phyloP scores from a whole-genome alignment of 768 basidiomycete genomes.

The Podaxis pistillaris region DNA sequence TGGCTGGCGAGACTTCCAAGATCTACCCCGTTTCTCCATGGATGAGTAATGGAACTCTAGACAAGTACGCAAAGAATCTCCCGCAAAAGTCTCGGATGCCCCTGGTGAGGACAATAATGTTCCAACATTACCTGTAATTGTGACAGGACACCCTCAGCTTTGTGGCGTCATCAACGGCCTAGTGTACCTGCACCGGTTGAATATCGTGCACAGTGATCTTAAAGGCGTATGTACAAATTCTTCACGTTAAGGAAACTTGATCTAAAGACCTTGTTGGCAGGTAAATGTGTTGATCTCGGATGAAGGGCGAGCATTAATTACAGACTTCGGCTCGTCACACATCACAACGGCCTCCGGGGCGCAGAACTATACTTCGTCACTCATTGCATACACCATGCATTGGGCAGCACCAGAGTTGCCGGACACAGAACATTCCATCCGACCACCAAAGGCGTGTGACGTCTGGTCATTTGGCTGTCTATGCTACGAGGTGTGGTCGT shows the following conservation, averaged over 20 bases:
- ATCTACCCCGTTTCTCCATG: neutral
- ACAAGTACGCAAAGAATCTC: neutral
- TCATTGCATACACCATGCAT: neutral
- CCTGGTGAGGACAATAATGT: neutral
- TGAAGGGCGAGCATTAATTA: neutral
- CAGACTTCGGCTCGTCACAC: neutral
- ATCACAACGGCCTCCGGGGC: neutral
- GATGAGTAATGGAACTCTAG: neutral
- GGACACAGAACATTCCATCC: neutral
- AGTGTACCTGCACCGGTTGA: neutral
- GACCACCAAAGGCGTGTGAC: neutral
- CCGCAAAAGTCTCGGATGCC: neutral
- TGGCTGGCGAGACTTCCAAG: neutral
- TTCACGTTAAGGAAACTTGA: neutral
- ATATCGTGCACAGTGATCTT: neutral
- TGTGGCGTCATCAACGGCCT: neutral
- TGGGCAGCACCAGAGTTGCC: neutral
- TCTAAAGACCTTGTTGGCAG: neutral
- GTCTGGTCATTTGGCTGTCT: neutral
- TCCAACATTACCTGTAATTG: neutral
- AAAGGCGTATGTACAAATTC: neutral
- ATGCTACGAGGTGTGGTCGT: neutral
- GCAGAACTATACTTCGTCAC: neutral
- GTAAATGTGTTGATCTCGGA: neutral
- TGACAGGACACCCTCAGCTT: neutral